phyloP scores from a whole-genome alignment of 2,329 filamentous ascomycete species.

The Plectosphaerella sp. region DNA sequence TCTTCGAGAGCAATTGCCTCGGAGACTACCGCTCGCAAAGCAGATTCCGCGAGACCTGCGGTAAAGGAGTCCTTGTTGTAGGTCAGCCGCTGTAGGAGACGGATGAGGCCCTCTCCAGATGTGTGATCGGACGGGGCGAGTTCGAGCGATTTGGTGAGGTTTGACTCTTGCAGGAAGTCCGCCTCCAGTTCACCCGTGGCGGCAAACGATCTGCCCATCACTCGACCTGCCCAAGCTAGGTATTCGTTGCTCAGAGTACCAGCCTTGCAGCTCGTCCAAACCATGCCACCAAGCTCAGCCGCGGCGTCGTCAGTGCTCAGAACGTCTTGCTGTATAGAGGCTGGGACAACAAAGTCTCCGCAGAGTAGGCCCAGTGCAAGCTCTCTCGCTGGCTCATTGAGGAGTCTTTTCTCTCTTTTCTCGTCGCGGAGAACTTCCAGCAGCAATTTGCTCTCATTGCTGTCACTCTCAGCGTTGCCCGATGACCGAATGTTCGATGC shows the following conservation, averaged over 20 bases:
- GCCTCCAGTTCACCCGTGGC: slow-evolving; percentile 65
- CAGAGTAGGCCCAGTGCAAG: slow-evolving; percentile 72
- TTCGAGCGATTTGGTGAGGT: slow-evolving; percentile 44
- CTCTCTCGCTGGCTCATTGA: slow-evolving; percentile 66
- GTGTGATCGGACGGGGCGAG: slow-evolving; percentile 41
- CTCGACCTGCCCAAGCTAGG: slow-evolving; percentile 77
- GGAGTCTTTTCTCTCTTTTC: slow-evolving; percentile 53
- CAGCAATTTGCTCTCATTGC: slow-evolving; percentile 74
- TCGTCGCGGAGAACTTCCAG: slow-evolving; percentile 77
- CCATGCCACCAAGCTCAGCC: slow-evolving; percentile 54
- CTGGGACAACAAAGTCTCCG: slow-evolving; percentile 63
- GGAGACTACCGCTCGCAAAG: slow-evolving; percentile 52
- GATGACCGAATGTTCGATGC: slow-evolving; percentile 63
- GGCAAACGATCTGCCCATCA: slow-evolving; percentile 79
- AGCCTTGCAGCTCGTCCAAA: slow-evolving; percentile 75
- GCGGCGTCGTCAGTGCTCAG: slow-evolving; percentile 65
- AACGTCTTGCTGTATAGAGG: slow-evolving; percentile 54
- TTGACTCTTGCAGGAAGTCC: slow-evolving; percentile 57
- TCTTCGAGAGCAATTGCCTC: slow-evolving; percentile 44
- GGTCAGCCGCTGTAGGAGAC: slow-evolving; percentile 57
- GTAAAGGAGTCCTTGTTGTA: slow-evolving; percentile 50
- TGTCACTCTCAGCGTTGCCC: slow-evolving; percentile 65
- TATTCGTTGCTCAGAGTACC: slow-evolving; percentile 63
- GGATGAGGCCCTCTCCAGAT: slow-evolving; percentile 62
- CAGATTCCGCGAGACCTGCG: slow-evolving; percentile 57